Conservation (phyloP, 2,329 filamentous ascomycete species). For the Fusarium acutatum region DNA sequence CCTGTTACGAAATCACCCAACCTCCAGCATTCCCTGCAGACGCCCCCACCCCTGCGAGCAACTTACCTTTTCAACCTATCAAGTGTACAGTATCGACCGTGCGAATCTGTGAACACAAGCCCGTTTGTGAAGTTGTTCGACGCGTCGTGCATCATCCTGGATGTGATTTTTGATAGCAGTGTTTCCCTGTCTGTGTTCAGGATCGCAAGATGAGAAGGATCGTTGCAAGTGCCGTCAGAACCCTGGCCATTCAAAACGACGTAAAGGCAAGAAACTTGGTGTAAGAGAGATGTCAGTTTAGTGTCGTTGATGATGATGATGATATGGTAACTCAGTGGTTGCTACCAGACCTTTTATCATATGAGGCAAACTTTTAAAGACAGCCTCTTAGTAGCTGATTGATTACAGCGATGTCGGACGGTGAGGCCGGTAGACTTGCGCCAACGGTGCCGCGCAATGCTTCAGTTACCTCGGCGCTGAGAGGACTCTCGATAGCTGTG, state of each 20-base stretch:
- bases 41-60: slow-evolving; percentile 31
- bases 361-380: slow-evolving; percentile 9
- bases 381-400: not conserved
- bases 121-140: slow-evolving; percentile 31
- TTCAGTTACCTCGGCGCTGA: slow-evolving; percentile 22
- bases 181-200: slow-evolving; percentile 33
- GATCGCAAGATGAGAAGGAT: slow-evolving; percentile 40
- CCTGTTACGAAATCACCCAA: slow-evolving; percentile 40
- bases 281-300: slow-evolving; percentile 4
- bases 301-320: slow-evolving; percentile 17
- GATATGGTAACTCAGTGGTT: slow-evolving; percentile 20
- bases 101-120: slow-evolving; percentile 13
- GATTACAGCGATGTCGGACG: slow-evolving; percentile 38
- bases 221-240: slow-evolving; percentile 36
- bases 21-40: slow-evolving; percentile 34
- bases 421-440: slow-evolving; percentile 35
- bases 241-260: slow-evolving; percentile 12
- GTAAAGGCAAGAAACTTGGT: not conserved
- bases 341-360: slow-evolving; percentile 14
- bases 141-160: slow-evolving; percentile 40
- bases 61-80: slow-evolving; percentile 22
- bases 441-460: slow-evolving; percentile 28
- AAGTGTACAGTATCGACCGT: slow-evolving; percentile 27
- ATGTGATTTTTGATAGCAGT: slow-evolving; percentile 33
- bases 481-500: slow-evolving; percentile 23